These are phyloP conservation scores for Citrullus mucosospermus DNA, from an alignment of 306 rosid genomes.

Conservation along the genomic window DNA sequence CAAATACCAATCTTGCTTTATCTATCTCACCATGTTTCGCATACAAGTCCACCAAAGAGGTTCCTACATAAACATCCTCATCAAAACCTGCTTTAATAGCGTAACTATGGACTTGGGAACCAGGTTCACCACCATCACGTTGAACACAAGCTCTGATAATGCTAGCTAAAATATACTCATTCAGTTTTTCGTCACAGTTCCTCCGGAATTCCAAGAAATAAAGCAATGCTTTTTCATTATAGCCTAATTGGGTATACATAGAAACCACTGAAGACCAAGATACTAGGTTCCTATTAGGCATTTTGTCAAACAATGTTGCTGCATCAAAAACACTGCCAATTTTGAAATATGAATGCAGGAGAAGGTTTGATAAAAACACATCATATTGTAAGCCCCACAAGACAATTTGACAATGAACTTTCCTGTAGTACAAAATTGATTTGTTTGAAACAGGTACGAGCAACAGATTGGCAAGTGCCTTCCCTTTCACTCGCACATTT, in stretches of 20 bases:
- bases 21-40: conserved; percentile 41
- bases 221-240: conserved; percentile 32
- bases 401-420: conserved; percentile 48
- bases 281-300: conserved; percentile 52
- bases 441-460: conserved; percentile 19
- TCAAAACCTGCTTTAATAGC: conserved; percentile 46
- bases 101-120: conserved; percentile 50
- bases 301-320: conserved; percentile 45
- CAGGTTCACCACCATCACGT: conserved; percentile 30
- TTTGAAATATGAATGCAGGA: conserved; percentile 30
- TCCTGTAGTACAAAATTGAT: conserved; percentile 17
- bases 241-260: conserved; percentile 45
- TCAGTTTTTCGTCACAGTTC: conserved; percentile 33
- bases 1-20: conserved; percentile 56
- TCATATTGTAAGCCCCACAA: conserved; percentile 43
- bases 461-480: conserved; percentile 38
- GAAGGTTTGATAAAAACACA: conserved; percentile 52
- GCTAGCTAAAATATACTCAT: conserved; percentile 67
- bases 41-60: conserved; percentile 69
- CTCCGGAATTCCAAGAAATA: conserved; percentile 36
- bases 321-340: conserved; percentile 26
- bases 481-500: conserved; percentile 26
- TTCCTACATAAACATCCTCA: conserved; percentile 67
- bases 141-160: conserved; percentile 52
- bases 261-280: conserved; percentile 82